Evolutionary conservation across 1,284 basidiomycete genomes (phyloP), one percentile per base, ranked within the genome.

Genomic region (Puccinia sorghi): DNA sequence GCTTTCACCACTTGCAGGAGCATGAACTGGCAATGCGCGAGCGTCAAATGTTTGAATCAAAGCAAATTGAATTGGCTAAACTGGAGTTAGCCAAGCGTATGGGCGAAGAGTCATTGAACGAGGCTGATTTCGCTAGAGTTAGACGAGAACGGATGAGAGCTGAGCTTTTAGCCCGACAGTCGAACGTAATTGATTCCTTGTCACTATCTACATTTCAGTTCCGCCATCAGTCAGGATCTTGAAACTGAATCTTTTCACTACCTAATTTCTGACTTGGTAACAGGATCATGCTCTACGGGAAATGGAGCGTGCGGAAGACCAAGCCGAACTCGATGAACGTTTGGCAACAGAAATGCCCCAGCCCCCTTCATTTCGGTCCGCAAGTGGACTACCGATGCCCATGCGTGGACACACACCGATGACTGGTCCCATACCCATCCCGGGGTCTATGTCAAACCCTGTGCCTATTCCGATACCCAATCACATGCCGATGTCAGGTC

Each of bases 1-100:
- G 4, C 37, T 17, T 66, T 22, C 25, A 56, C 32, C 39, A 17
- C 46, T 75, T 67, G 6, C 22, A 76, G 74, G 75, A 61, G 39
- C 75, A 78, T 63, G 75, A 78, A 43, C 32, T 78, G 41, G 54
- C 75, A 25, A 70, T 78, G 59, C 63, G 64, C 41, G 75, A 71
- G 41, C 75, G 75, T 48, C 75, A 78, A 63, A 32, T 63, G 43
- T 13, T 37, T 37, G 75, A 78, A 61, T 56, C 66, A n/a, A 78
- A 52, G 46, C 66, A 67, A 46, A 46, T 57, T 20, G 75, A 78
- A 71, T 63, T 78, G 32, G 75, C 75, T 39, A 70, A 71, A 71
- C 75, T 78, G 52, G 75, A 78, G 56, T 56, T 78, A 59, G 75
- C 75, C 41, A 78, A 78, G 27, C 75, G 75, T 63, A 66, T 70